Evolutionary conservation across 768 basidiomycete species (phyloP), one percentile per base, ranked within the genome.

Genomic region (Tylopilus subfusipes): DNA sequence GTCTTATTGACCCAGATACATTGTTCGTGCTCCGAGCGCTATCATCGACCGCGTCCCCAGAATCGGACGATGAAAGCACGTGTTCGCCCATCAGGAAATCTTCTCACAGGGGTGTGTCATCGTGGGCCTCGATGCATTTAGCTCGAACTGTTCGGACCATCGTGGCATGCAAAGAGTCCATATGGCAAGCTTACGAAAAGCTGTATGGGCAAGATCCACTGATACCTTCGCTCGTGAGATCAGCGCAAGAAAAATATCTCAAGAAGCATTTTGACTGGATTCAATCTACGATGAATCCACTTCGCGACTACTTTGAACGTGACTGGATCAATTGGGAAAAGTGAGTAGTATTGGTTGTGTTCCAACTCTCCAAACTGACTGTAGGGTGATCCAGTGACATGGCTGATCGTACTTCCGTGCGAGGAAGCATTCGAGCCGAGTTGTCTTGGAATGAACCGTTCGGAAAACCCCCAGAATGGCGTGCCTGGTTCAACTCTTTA

Each of bases 261-360:
- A 63, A 42, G 31, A 63, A 64, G 4, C 54, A 63, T 49, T 59
- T 60, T n/a, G 42, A 60, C 11, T 52, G 48, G 19, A 58, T 51
- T 29, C 59, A 57, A 50, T 64, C 62, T n/a, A 63, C 58, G 29
- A 44, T 63, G 30, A 67, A 64, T 54, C 74, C 76, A 9, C 71
- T 75, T 18, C 76, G 82, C 4, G 82, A 82, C 47, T 79, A 82
- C 42, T 90, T 90, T 53, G 85, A 88, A 33, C 66, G 72, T 1
- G 81, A 81, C 47, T 89, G 88, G 86, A 68, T 68, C 10, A 82
- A 82, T 47, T 90, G 88, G 88, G 77, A 83, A 68, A 78, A 76
- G 88, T 90, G 45, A 65, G 83, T 68, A 16, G 12, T 14, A 4
- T 19, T 25, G 10, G 19, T 33, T 25, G 1, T 13, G 2, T 24